Evolutionary conservation across 2,329 filamentous ascomycete genomes (phyloP).

Genomic region (Aspergillus novoparasiticus): DNA sequence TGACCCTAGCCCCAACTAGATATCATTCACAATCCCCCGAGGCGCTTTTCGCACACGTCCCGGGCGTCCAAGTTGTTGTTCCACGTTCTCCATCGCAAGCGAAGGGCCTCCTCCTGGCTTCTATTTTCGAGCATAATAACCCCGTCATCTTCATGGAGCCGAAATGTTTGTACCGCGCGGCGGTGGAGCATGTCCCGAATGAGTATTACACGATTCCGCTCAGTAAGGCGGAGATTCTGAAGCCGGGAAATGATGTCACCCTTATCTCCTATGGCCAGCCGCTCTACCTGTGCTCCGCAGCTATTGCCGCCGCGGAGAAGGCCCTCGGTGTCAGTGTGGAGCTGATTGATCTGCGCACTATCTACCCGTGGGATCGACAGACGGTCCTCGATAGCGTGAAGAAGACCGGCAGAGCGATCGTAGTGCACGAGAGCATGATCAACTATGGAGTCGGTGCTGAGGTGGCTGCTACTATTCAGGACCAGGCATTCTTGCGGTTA

Average conservation of each 20-base stretch:
- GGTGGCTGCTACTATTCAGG: slow-evolving; percentile 84
- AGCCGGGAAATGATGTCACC: slow-evolving; percentile 77
- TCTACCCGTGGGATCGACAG: slow-evolving; percentile 89
- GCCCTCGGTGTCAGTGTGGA: slow-evolving; percentile 76
- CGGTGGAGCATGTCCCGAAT: slow-evolving; percentile 86
- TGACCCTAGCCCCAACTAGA: slow-evolving; percentile 18
- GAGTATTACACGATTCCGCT: slow-evolving; percentile 81
- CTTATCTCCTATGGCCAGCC: slow-evolving; percentile 89
- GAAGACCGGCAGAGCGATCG: slow-evolving; percentile 82
- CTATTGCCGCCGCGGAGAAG: slow-evolving; percentile 75
- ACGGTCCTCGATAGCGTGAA: slow-evolving; percentile 79
- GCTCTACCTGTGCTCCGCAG: slow-evolving; percentile 77
- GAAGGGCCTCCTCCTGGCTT: slow-evolving; percentile 78
- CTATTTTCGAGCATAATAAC: slow-evolving; percentile 75
- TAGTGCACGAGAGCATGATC: slow-evolving; percentile 91
- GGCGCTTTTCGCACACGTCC: slow-evolving; percentile 83
- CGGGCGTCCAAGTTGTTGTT: slow-evolving; percentile 81
- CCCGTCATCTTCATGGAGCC: slow-evolving; percentile 93
- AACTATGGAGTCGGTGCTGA: slow-evolving; percentile 89
- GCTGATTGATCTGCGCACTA: slow-evolving; percentile 81
- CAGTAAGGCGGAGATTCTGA: slow-evolving; percentile 81
- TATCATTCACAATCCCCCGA: slow-evolving; percentile 92
- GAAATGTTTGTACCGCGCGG: slow-evolving; percentile 87
- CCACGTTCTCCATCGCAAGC: slow-evolving; percentile 84
- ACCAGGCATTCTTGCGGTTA: slow-evolving; percentile 78